Evolutionary conservation across 2,329 filamentous ascomycete species (phyloP).

Genomic region (Microcyclosporella mali): DNA sequence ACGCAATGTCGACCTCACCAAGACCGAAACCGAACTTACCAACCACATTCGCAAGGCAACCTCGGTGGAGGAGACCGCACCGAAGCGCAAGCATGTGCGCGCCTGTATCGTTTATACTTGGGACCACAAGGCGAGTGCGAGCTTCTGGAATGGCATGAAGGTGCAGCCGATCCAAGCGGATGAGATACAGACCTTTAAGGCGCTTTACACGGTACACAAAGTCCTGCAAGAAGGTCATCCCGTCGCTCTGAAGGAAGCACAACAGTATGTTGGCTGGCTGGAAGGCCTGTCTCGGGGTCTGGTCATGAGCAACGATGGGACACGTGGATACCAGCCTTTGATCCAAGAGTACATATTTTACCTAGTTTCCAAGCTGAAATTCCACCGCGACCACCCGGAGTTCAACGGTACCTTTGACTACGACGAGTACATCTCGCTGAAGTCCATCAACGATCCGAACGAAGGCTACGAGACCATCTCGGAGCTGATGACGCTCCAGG

Average conservation of each 20-base stretch:
- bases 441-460: slow-evolving; percentile 97
- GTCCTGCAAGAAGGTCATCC: slow-evolving; percentile 96
- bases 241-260: slow-evolving; percentile 76
- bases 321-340: slow-evolving; percentile 69
- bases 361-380: slow-evolving; percentile 87
- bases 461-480: slow-evolving; percentile 95
- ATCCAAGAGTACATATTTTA: slow-evolving; percentile 97
- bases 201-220: slow-evolving; percentile 94
- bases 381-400: slow-evolving; percentile 92
- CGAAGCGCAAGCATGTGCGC: slow-evolving; percentile 89
- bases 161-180: slow-evolving; percentile 99
- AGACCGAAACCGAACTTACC: slow-evolving; percentile 60
- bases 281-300: slow-evolving; percentile 84
- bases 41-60: slow-evolving; percentile 64
- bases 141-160: slow-evolving; percentile 98
- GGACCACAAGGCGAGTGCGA: slow-evolving; percentile 92
- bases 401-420: slow-evolving; percentile 99
- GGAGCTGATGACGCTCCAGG: slow-evolving; percentile 92
- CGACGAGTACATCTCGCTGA: slow-evolving; percentile 96
- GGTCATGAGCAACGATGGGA: slow-evolving; percentile 65
- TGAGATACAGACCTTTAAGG: slow-evolving; percentile 98
- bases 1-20: slow-evolving; percentile 57
- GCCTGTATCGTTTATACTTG: slow-evolving; percentile 98
- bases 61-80: slow-evolving; percentile 54
- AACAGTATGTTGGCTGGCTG: slow-evolving; percentile 83